These are phyloP conservation scores for Fragaria nilgerrensis DNA, from an alignment of 306 rosid genomes.

Conservation along the genomic window DNA sequence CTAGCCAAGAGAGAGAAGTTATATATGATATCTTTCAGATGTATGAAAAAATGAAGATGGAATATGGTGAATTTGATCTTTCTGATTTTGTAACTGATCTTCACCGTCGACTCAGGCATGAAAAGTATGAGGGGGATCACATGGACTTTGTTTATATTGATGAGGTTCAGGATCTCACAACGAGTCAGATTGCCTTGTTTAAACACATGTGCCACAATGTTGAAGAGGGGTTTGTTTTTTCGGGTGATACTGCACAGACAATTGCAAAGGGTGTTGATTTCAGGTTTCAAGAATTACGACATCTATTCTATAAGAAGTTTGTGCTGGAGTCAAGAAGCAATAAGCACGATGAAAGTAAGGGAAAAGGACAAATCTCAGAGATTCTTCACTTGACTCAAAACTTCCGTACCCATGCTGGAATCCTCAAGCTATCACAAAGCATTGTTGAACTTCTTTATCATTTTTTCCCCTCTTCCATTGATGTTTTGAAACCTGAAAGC, in stretches of 20 bases:
- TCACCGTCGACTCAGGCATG: slow-evolving; percentile 23
- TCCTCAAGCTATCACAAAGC: slow-evolving; percentile 50
- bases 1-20: slow-evolving; percentile 33
- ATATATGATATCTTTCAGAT: slow-evolving; percentile 49
- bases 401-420: slow-evolving; percentile 37
- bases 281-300: slow-evolving; percentile 49
- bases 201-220: slow-evolving; percentile 32
- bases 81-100: slow-evolving; percentile 58
- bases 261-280: slow-evolving; percentile 67
- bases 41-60: slow-evolving; percentile 62
- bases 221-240: slow-evolving; percentile 27
- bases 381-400: slow-evolving; percentile 41
- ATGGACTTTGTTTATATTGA: slow-evolving; percentile 63
- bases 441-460: slow-evolving; percentile 50
- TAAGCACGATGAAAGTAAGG: neutral
- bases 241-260: slow-evolving; percentile 38
- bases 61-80: slow-evolving; percentile 62
- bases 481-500: slow-evolving; percentile 32
- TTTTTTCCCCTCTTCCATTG: slow-evolving; percentile 33
- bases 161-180: slow-evolving; percentile 66
- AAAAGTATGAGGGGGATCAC: slow-evolving; percentile 44
- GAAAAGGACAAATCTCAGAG: slow-evolving; percentile 14
- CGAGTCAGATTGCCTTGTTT: slow-evolving; percentile 60
- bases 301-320: slow-evolving; percentile 34
- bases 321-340: slow-evolving; percentile 10